Conservation (phyloP, 2,329 filamentous ascomycete species). For the Exophiala viscosa region DNA sequence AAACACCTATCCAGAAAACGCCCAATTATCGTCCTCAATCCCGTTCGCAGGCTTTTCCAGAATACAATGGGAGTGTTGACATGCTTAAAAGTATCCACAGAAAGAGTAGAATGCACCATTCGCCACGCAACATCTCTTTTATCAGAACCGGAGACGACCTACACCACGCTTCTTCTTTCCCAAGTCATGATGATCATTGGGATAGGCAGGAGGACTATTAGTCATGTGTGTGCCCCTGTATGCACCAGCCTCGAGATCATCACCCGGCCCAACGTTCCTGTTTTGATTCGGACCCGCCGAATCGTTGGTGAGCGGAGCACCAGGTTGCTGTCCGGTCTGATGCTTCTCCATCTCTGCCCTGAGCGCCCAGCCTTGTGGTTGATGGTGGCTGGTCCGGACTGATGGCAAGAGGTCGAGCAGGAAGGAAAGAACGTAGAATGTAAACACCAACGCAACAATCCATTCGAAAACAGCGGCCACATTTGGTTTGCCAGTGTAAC, state of each 20-base stretch:
- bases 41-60: no score
- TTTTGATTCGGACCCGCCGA: constrained; percentile 18
- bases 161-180: constrained; percentile 15
- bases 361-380: constrained; percentile 37
- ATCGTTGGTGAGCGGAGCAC: constrained; percentile 15
- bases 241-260: constrained; percentile 5
- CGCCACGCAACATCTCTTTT: no score
- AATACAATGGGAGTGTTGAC: no score
- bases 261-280: not conserved
- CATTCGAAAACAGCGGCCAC: constrained; percentile 74
- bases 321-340: constrained; percentile 2
- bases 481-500: constrained; percentile 50
- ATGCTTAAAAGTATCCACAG: no score
- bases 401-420: constrained; percentile 82
- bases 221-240: constrained; percentile 18
- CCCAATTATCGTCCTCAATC: no score
- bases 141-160: constrained; percentile 12
- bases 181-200: constrained; percentile 8
- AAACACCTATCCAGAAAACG: no score
- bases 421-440: constrained; percentile 74
- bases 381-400: constrained; percentile 54
- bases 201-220: constrained; percentile 6
- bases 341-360: constrained; percentile 16
- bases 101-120: no score
- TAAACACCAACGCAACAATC: constrained; percentile 38